Base-by-base conservation (phyloP, 1,284 basidiomycete species). In the Moniliella sp. region DNA sequence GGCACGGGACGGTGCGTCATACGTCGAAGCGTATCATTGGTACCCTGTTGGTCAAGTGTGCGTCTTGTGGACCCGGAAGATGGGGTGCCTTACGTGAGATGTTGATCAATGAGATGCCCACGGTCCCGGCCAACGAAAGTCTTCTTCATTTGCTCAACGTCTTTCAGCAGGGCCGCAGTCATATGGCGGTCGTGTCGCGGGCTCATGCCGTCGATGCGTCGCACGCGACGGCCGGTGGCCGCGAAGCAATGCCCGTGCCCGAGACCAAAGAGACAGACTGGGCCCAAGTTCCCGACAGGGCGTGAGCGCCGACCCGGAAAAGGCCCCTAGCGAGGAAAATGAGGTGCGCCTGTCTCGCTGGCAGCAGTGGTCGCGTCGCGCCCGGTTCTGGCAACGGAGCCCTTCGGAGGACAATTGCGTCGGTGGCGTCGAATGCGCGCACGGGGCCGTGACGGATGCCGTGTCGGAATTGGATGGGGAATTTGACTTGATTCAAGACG, bases 151-250 rank as follows among this genome's bases (percentile, higher is more conserved):
- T 86, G 43, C 69, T 88, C 32, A 82, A 86, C 57, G 76, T 70
- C 39, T 88, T 88, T 61, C 82, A 86, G 58, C 80, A 84, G 53
- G 82, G 82, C 7, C 70, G 79, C 25, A 79, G 76, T 26, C 82
- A 88, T 56, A 82, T 88, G 69, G 83, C 83, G 17, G 76, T 86
- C 42, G 80, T 88, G 16, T 53, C 55, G 11, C 47, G 43, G 27
- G 45, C 38, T 10, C 38, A 66, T 69, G 47, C 33, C 28, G 47
- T 35, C 18, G 29, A 33, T 9, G 17, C 13, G 1, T 16, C 12
- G 10, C 15, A 14, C 15, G 18, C 23, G 14, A 32, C 18, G 21
- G 31, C 25, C 21, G 31, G 11, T 5, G 23, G 4, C 10, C 7
- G 7, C 10, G 15, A 18, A 2, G 29, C 15, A 5, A 4, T 10